These are phyloP conservation scores for Porphyrellus cyaneotinctus DNA, from an alignment of 768 basidiomycete species.

Conservation along the genomic window DNA sequence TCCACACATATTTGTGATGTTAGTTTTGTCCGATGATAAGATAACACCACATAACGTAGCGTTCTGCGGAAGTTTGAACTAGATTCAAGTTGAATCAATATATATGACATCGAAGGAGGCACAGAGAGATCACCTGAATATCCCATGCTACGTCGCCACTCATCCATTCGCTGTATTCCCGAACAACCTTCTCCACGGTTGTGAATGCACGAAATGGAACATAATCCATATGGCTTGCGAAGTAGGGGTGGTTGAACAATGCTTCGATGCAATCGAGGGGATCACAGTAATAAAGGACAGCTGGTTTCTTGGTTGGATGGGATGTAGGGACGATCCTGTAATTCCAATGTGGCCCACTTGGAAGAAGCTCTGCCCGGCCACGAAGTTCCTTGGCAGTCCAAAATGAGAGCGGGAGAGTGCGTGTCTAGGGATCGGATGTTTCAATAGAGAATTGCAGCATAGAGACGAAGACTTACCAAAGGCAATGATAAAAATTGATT, in stretches of 20 bases:
- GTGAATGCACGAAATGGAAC: neutral
- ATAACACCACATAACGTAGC: neutral
- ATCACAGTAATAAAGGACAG: neutral
- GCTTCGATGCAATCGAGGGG: neutral
- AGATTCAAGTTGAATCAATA: neutral
- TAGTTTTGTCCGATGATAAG: no score
- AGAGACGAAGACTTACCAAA: neutral
- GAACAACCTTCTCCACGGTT: neutral
- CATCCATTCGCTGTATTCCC: no score
- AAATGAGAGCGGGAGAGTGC: no score
- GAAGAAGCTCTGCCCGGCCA: neutral
- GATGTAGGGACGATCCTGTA: neutral
- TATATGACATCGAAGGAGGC: neutral
- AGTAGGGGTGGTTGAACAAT: no score
- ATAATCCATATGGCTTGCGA: no score
- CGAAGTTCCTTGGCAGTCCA: neutral
- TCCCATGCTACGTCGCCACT: no score
- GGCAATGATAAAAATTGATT: neutral
- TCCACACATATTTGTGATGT: no score
- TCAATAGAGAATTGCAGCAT: neutral
- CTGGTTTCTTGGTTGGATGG: neutral
- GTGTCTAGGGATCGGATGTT: no score
- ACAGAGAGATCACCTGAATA: neutral
- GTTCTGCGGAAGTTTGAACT: neutral
- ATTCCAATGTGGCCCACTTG: no score